These are phyloP conservation scores for Choiromyces venosus DNA, from an alignment of 495 filamentous ascomycete genomes.

Conservation along the genomic window DNA sequence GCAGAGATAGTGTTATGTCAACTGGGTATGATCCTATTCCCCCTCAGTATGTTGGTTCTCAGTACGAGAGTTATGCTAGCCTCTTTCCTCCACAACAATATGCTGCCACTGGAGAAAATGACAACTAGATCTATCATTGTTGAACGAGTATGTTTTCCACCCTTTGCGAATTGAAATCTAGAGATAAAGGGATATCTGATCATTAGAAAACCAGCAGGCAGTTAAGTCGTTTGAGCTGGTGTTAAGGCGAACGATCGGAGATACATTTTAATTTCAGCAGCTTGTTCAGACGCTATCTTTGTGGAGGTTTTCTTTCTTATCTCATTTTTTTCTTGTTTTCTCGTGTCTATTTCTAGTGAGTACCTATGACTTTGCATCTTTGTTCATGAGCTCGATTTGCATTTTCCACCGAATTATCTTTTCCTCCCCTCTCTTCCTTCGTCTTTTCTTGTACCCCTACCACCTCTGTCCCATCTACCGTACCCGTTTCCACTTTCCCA, in stretches of 20 bases:
- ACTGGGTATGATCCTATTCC: neutral
- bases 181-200: neutral
- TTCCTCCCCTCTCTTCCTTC: no score
- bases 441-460: neutral
- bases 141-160: neutral
- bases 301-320: neutral
- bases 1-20: neutral
- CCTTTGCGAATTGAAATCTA: neutral
- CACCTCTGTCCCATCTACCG: neutral
- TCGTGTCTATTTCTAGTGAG: neutral
- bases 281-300: neutral
- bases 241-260: neutral
- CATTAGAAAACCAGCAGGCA: neutral
- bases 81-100: neutral
- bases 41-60: neutral
- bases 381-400: neutral
- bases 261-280: neutral
- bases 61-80: neutral
- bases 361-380: neutral
- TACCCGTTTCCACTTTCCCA: no score
- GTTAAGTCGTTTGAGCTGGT: neutral
- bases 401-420: neutral
- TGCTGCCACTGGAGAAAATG: neutral
- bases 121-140: neutral
- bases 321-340: neutral